Evolutionary conservation across 2,329 filamentous ascomycete species (phyloP).

Genomic region (Trichoderma asperellum): DNA sequence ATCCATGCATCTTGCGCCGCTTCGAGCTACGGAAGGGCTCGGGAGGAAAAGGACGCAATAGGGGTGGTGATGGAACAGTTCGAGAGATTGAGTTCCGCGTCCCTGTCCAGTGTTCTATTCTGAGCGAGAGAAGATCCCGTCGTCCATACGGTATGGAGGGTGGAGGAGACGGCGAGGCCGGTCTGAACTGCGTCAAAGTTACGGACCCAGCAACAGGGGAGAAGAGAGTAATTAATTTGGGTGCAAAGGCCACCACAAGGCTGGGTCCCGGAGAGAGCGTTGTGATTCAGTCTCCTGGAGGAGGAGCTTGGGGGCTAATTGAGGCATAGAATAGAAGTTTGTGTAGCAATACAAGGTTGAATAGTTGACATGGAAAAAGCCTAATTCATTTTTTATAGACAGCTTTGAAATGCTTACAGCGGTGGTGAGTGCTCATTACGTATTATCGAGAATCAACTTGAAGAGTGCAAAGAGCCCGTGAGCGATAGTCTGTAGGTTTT

Average conservation of each 20-base stretch:
- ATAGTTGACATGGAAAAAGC: background rate
- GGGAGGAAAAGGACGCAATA: constrained; percentile 61
- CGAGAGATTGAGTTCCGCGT: constrained; percentile 82
- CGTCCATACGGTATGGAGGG: constrained; percentile 75
- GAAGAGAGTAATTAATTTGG: constrained; percentile 55
- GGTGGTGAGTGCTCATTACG: too few species aligned
- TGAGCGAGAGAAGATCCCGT: constrained; percentile 75
- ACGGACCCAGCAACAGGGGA: constrained; percentile 30
- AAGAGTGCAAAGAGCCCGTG: too few species aligned
- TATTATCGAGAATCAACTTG: too few species aligned
- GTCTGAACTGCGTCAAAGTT: constrained; percentile 57
- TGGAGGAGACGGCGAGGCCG: constrained; percentile 68
- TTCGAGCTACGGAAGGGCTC: constrained; percentile 68
- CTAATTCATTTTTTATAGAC: background rate
- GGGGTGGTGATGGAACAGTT: constrained; percentile 75
- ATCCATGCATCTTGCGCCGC: constrained; percentile 67
- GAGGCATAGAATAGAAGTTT: background rate
- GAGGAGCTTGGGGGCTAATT: constrained; percentile 61
- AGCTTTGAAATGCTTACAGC: background rate
- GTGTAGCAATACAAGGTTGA: background rate
- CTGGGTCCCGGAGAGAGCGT: constrained; percentile 64
- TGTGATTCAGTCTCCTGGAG: constrained; percentile 64
- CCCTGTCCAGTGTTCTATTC: constrained; percentile 75
- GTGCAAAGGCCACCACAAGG: constrained; percentile 62
- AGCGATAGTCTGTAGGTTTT: too few species aligned